Conservation (phyloP, 331 rosid species). For the Stylosanthes scabra region DNA sequence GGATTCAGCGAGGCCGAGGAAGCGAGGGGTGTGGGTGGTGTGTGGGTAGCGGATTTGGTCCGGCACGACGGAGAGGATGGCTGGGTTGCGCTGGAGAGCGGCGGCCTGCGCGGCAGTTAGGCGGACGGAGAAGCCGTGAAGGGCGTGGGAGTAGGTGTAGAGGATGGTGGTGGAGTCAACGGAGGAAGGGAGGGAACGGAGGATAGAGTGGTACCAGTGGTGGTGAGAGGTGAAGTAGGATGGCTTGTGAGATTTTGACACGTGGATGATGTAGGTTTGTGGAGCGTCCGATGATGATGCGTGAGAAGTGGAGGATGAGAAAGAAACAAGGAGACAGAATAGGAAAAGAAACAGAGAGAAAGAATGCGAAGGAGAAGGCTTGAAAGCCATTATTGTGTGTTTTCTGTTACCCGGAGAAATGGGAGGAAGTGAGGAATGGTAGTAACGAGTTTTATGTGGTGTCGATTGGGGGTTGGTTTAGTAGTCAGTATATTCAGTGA, state of each 20-base stretch:
- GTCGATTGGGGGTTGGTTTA: neutral
- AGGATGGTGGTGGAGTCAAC: conserved; percentile 60
- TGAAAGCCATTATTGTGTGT: neutral
- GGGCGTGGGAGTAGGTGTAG: conserved; percentile 65
- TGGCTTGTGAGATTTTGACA: conserved; percentile 63
- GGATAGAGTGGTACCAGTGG: conserved; percentile 72
- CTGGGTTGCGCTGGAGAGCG: conserved; percentile 44
- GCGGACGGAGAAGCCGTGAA: conserved; percentile 77
- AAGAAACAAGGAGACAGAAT: neutral
- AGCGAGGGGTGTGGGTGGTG: conserved; percentile 74
- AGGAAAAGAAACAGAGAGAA: neutral
- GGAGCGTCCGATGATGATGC: conserved; percentile 43
- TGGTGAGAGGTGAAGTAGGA: conserved; percentile 58
- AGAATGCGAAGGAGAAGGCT: conserved; percentile 11
- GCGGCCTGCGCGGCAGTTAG: conserved; percentile 60
- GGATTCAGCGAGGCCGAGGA: conserved; percentile 69
- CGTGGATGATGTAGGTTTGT: conserved; percentile 77
- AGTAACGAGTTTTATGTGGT: neutral
- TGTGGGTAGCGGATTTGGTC: conserved; percentile 77
- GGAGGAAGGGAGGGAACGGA: conserved; percentile 73
- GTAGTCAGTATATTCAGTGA: neutral
- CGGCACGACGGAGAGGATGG: conserved; percentile 62
- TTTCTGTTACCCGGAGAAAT: neutral
- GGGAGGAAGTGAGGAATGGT: conserved; percentile 2
- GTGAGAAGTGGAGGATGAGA: neutral